A percentile compares a stretch with the other conserved stretches of the same genome.
These are phyloP conservation scores for Ophiostoma quercus DNA, from an alignment of 2,329 filamentous ascomycete species.

Conservation along the genomic window DNA sequence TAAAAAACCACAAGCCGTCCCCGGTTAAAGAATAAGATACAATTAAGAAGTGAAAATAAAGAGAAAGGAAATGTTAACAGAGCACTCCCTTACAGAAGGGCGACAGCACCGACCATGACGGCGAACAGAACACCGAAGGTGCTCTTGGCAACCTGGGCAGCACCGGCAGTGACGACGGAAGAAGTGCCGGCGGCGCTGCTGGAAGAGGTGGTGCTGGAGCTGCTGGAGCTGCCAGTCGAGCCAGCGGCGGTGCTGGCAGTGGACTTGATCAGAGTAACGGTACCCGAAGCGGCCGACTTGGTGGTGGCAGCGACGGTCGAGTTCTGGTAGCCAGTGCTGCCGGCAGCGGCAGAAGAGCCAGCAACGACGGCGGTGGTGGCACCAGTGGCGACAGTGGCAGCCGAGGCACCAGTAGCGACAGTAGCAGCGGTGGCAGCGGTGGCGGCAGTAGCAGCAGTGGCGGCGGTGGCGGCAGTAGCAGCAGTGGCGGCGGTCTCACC, in stretches of 20 bases:
- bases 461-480: not conserved
- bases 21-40: not conserved
- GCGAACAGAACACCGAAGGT: conserved; percentile 14
- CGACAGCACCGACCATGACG: conserved; percentile 15
- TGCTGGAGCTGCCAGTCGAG: conserved; percentile 2
- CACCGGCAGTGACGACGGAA: conserved; percentile 20
- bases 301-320: not conserved
- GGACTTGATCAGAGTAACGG: not conserved
- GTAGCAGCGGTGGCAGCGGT: not conserved
- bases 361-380: not conserved
- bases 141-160: conserved; percentile 10
- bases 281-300: not conserved
- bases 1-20: conserved; percentile 8
- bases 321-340: conserved; percentile 16
- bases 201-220: not conserved
- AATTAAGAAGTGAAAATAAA: conserved; percentile 3
- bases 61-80: conserved; percentile 30
- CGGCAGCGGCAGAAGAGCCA: not conserved
- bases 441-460: not conserved
- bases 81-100: conserved; percentile 26
- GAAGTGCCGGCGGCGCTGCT: not conserved
- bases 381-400: not conserved
- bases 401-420: not conserved
- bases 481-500: not conserved
- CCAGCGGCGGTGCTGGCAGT: not conserved